Evolutionary conservation across 768 basidiomycete species (phyloP).

Genomic region (Russula virescens): DNA sequence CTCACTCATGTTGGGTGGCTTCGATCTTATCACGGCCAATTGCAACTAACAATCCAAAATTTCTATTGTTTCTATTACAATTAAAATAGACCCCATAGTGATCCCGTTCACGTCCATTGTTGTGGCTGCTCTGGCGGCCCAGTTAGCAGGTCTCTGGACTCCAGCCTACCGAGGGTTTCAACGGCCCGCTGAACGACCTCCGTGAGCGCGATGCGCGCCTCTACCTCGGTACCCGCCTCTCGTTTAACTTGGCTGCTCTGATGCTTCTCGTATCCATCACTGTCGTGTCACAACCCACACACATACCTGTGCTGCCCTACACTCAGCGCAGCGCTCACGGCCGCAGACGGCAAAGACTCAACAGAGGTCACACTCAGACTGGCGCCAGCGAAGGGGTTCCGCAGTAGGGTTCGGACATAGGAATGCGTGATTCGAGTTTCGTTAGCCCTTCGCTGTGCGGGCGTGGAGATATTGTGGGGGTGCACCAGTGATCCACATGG

Average conservation of each 20-base stretch:
- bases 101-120: not conserved
- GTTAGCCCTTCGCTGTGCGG: too few species aligned
- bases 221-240: not conserved
- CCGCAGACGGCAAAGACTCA: slow-evolving; percentile 50
- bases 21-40: too few species aligned
- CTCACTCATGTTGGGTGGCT: too few species aligned
- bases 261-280: not conserved
- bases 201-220: slow-evolving; percentile 30
- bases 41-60: too few species aligned
- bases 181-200: slow-evolving; percentile 31
- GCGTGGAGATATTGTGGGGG: not conserved
- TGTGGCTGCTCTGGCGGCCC: not conserved
- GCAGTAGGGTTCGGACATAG: not conserved
- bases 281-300: not conserved
- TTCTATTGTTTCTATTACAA: too few species aligned
- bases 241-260: not conserved
- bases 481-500: slow-evolving; percentile 89
- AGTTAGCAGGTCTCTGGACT: slow-evolving; percentile 18
- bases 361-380: slow-evolving; percentile 77
- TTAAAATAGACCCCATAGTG: not conserved
- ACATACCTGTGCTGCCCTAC: not conserved
- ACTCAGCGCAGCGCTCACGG: slow-evolving; percentile 30
- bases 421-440: not conserved
- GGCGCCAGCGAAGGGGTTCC: slow-evolving; percentile 33
- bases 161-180: slow-evolving; percentile 28